Evolutionary conservation across 2,329 filamentous ascomycete species (phyloP), one percentile per base, ranked within the genome.

Genomic region (Aspergillus novoparasiticus): DNA sequence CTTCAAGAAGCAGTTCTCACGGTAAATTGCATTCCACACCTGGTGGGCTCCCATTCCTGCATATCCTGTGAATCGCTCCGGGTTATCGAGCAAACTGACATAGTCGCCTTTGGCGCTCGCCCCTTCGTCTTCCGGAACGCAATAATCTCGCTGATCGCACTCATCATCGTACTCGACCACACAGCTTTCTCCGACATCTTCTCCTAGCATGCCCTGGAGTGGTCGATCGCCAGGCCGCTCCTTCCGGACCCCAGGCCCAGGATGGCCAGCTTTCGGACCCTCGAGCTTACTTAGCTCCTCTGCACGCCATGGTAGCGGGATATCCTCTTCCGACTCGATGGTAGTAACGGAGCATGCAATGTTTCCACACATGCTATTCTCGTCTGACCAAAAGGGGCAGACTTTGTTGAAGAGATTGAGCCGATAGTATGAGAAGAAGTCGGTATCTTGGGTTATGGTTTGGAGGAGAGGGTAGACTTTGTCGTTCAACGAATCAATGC

Each of bases 361-460:
- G 80, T 99, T 99, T 68, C 94, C 95, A 79, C 95, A 99, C 85
- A 97, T 92, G 77, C 92, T 92, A 78, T 91, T 90, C 65, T 93
- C 90, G 77, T 99, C 95, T 74, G 89, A 87, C 94, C 95, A 99
- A 77, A 98, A 99, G 0, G 95, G 95, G 74, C 95, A 99, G 80
- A 87, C 88, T 79, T 95, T 97, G 79, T 96, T 91, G 80, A 93
- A 99, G 23, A 99, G 86, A 77, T 97, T 98, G 53, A 99, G 83
- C 62, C 95, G 90, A 82, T 98, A 99, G 80, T 98, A 93, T 59
- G 94, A 94, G 81, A 99, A 99, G 85, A 97, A 99, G 79, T 99
- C 95, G 77, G 94, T 96, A 59, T 91, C 88, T 71, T 87, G 87
- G 0, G 93, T 96, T 53, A 99, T 87, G 60, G 92, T 90, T 72